These are phyloP conservation scores for Fusarium sp. DNA, from an alignment of 2,329 filamentous ascomycete species.

Conservation along the genomic window DNA sequence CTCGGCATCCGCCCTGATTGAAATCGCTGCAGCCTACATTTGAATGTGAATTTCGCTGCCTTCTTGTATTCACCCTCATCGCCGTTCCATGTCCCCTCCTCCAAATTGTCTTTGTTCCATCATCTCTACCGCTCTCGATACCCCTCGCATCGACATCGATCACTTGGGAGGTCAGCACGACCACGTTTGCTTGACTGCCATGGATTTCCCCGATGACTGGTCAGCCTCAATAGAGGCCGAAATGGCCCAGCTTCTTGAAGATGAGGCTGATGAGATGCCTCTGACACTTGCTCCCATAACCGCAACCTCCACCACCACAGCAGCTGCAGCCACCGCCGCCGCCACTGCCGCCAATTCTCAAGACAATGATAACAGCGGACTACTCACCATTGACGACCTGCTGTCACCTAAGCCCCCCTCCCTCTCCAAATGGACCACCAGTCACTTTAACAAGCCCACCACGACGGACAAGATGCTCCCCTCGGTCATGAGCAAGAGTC, in stretches of 20 bases:
- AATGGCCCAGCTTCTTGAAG: neutral
- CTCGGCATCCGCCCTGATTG: neutral
- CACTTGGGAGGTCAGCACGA: neutral
- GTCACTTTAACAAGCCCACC: conserved; percentile 34
- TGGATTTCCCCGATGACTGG: conserved; percentile 23
- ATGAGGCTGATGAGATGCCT: neutral
- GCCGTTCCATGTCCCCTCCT: neutral
- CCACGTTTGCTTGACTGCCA: conserved; percentile 2
- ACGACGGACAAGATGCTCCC: neutral
- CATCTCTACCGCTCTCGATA: neutral
- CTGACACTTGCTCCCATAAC: neutral
- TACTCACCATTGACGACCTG: neutral
- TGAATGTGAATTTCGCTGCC: neutral
- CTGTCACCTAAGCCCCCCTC: neutral
- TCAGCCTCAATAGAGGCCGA: neutral
- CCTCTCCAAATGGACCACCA: conserved; percentile 27
- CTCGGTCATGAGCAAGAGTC: conserved; percentile 16
- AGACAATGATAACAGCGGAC: neutral
- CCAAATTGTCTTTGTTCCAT: neutral
- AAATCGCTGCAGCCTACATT: neutral
- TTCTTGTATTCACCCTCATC: neutral
- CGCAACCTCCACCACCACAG: neutral
- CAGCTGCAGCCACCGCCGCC: neutral
- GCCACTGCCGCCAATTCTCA: neutral
- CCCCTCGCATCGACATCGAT: neutral